A percentile compares a stretch with the other conserved stretches of the same genome.
phyloP scores from a whole-genome alignment of 352 stramenopile species.

The Pythium phragmiticola region DNA sequence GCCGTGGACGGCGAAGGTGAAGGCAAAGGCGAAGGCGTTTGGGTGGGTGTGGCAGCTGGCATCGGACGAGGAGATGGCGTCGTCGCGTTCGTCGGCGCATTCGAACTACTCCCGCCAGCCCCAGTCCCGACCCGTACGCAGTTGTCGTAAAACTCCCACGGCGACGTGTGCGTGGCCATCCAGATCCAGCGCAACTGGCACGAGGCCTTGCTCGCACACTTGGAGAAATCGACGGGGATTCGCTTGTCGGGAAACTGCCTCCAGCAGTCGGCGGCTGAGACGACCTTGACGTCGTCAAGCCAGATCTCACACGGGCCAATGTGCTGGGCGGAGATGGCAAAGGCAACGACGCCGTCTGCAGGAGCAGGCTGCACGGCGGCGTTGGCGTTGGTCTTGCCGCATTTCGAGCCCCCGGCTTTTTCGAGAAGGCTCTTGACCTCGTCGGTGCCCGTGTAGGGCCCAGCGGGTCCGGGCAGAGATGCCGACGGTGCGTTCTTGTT shows the following conservation, averaged over 20 bases:
- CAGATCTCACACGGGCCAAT: conserved; percentile 50
- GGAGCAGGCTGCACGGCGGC: conserved; percentile 28
- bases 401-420: conserved; percentile 30
- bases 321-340: conserved; percentile 36
- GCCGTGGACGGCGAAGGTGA: not conserved
- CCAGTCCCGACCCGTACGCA: conserved; percentile 28
- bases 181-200: conserved; percentile 46
- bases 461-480: conserved; percentile 17
- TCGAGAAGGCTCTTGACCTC: conserved; percentile 33
- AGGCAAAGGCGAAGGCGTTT: no score
- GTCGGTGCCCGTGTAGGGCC: conserved; percentile 32
- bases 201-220: conserved; percentile 23
- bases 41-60: no score
- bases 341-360: conserved; percentile 21
- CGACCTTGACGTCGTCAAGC: conserved; percentile 34
- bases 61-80: no score
- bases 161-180: conserved; percentile 44
- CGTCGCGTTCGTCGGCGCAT: conserved; percentile 7
- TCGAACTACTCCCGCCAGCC: not conserved
- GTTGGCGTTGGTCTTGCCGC: conserved; percentile 36
- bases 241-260: conserved; percentile 31
- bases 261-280: conserved; percentile 36
- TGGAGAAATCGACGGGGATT: conserved; percentile 38
- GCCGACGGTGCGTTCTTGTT: conserved; percentile 24
- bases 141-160: conserved; percentile 51